Evolutionary conservation across 2,329 filamentous ascomycete genomes (phyloP).

Genomic region (Botrytis elliptica): DNA sequence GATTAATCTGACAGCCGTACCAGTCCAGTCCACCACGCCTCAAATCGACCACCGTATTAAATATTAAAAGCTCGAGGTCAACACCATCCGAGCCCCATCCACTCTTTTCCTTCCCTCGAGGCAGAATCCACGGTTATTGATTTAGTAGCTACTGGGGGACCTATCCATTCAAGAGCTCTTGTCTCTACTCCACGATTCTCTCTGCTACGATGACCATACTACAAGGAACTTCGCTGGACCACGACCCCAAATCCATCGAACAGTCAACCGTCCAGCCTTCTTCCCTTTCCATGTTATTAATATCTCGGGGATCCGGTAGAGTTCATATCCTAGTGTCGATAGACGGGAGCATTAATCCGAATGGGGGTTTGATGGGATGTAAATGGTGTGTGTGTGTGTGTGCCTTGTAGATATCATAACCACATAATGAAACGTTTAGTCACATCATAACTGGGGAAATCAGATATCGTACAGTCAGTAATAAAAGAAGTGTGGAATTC

Average conservation of each 20-base stretch:
- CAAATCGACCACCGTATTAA: neutral
- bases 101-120: neutral
- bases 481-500: neutral
- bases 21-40: neutral
- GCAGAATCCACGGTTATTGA: neutral
- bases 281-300: neutral
- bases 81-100: too few relatives aligned
- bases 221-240: neutral
- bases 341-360: constrained; percentile 19
- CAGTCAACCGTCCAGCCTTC: neutral
- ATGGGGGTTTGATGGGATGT: constrained; percentile 3
- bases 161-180: too few relatives aligned
- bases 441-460: neutral
- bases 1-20: neutral
- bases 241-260: neutral
- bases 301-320: constrained; percentile 4
- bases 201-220: fast-evolving
- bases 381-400: too few relatives aligned
- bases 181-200: neutral
- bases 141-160: neutral
- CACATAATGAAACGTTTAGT: neutral
- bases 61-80: neutral
- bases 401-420: neutral
- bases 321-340: neutral
- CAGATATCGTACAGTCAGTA: neutral